These are phyloP conservation scores for Neohortaea acidophila DNA, from an alignment of 495 filamentous ascomycete species.

Conservation along the genomic window DNA sequence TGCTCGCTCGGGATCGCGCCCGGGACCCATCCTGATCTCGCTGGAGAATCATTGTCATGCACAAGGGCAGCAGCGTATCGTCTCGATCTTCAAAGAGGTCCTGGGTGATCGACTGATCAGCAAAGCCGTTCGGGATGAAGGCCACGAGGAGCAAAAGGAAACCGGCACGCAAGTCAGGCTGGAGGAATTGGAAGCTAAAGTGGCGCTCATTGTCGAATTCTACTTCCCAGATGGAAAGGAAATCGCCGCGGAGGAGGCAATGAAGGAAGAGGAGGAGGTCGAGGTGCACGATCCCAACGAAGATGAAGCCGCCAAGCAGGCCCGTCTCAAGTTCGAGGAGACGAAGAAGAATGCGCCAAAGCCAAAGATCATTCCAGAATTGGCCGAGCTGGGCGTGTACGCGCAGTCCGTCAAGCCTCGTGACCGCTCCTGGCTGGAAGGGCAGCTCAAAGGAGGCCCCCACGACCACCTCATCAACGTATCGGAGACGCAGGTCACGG, in stretches of 20 bases:
- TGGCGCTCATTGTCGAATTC: conserved; percentile 41
- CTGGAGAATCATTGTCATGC: conserved; percentile 39
- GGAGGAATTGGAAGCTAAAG: conserved; percentile 34
- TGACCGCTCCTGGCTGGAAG: conserved; percentile 37
- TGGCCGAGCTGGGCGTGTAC: conserved; percentile 40
- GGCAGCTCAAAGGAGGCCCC: conserved; percentile 29
- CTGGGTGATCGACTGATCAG: conserved; percentile 36
- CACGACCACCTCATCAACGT: conserved; percentile 44
- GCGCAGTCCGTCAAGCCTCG: conserved; percentile 41
- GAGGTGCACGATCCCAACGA: conserved; percentile 23
- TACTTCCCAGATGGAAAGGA: conserved; percentile 26
- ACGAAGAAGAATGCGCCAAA: conserved; percentile 27
- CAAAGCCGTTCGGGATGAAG: conserved; percentile 30
- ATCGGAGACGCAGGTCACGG: conserved; percentile 34
- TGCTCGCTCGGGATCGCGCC: conserved; percentile 22
- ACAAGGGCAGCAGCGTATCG: conserved; percentile 34
- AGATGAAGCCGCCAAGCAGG: conserved; percentile 31
- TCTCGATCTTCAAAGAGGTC: conserved; percentile 39
- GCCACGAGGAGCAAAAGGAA: conserved; percentile 29
- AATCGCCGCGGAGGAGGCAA: background rate
- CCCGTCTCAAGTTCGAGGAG: conserved; percentile 27
- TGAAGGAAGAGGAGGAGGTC: conserved; percentile 27
- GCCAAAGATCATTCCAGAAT: conserved; percentile 35
- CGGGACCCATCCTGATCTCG: conserved; percentile 37
- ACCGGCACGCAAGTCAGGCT: conserved; percentile 30